A percentile compares a stretch with the other conserved stretches of the same genome.
Evolutionary conservation across 495 filamentous ascomycete genomes (phyloP).

Genomic region (Letharia lupina): DNA sequence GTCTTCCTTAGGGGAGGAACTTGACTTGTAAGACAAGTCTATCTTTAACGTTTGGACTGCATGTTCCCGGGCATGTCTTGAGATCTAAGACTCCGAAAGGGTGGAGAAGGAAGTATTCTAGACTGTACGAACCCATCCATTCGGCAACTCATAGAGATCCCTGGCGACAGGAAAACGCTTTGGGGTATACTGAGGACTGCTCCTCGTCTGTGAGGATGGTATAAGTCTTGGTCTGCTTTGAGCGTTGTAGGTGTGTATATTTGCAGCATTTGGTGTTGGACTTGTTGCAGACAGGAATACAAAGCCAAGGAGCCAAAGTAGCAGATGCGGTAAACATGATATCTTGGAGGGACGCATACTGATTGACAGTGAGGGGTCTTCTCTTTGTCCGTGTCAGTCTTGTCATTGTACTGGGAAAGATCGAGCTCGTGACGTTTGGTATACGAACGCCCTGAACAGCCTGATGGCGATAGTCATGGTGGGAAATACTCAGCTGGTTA

Average conservation of each 20-base stretch:
- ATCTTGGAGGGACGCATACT: neutral
- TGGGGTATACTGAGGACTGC: neutral
- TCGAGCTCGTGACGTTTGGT: neutral
- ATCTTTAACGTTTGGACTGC: neutral
- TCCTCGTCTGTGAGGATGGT: neutral
- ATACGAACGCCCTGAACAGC: neutral
- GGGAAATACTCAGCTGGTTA: neutral
- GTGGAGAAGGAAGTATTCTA: neutral
- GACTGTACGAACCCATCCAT: slow-evolving; percentile 2
- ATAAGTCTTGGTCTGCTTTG: neutral
- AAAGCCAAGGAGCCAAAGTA: neutral
- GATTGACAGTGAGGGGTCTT: neutral
- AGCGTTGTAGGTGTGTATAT: neutral
- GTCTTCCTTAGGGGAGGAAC: neutral
- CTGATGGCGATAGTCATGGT: neutral
- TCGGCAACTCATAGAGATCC: neutral
- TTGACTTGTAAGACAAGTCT: neutral
- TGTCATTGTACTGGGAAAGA: neutral
- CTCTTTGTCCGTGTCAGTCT: neutral
- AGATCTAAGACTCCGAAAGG: neutral
- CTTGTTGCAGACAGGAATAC: neutral
- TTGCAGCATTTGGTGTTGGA: neutral
- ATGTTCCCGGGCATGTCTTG: neutral
- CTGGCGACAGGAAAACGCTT: neutral
- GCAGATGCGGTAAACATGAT: neutral